Percentiles rank a stretch among this genome's conserved stretches.
Evolutionary conservation across 495 filamentous ascomycete genomes (phyloP).

Genomic region (Trichoderma reesei): DNA sequence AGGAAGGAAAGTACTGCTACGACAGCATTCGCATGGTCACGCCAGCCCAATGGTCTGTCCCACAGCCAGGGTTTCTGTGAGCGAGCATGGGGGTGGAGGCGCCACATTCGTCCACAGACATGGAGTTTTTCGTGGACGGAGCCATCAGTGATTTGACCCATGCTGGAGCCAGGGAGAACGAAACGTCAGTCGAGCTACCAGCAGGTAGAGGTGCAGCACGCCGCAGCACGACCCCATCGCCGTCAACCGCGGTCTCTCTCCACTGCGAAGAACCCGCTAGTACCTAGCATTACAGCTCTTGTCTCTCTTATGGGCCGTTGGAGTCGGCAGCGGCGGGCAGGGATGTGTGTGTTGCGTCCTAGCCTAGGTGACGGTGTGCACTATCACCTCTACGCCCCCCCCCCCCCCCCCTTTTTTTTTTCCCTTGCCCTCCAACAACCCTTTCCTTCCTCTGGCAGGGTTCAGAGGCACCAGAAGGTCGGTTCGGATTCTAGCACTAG

Average conservation of each 20-base stretch:
- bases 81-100: conserved; percentile 8
- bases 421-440: neutral
- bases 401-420: neutral
- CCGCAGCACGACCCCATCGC: conserved; percentile 7
- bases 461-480: conserved; percentile 3
- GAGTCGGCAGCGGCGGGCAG: conserved; percentile 2
- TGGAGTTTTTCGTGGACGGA: conserved; percentile 3
- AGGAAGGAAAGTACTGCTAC: conserved; percentile 2
- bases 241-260: neutral
- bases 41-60: conserved; percentile 7
- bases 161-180: neutral
- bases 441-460: neutral
- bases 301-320: neutral
- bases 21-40: conserved; percentile 7
- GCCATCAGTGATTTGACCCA: conserved; percentile 8
- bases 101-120: neutral
- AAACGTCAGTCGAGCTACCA: conserved; percentile 8
- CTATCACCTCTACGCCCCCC: neutral
- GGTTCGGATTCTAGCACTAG: neutral
- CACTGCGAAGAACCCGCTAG: neutral
- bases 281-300: neutral
- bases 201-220: conserved; percentile 4
- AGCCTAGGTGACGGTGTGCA: conserved; percentile 6
- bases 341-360: neutral
- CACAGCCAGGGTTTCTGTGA: conserved; percentile 6